Evolutionary conservation across 345 rosid species (phyloP), one percentile per base, ranked within the genome.

Genomic region (Arabidopsis suecica): DNA sequence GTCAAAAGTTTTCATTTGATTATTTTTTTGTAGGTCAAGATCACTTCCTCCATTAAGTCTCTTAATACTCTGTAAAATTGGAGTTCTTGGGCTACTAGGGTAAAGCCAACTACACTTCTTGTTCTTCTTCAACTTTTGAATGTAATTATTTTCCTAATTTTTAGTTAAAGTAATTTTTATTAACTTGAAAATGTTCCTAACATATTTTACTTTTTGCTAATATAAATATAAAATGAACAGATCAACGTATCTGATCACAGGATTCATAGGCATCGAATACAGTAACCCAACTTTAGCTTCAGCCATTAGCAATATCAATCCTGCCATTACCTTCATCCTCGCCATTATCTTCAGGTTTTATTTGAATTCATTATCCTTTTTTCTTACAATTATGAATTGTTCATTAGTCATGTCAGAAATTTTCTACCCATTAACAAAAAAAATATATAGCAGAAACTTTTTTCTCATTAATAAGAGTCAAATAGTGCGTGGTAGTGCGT

Each of bases 261-360:
- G 93, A 2, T 93, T 77, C 64, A 86, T 89, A 33, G 98, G 98
- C 12, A 86, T 93, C 65, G 82, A 78, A 63, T 85, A 70, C 59
- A 86, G 95, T 61, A 88, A 90, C 14, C 93, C 98, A n/a, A 84
- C 95, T 7, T 91, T 93, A 53, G 82, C 96, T 64, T 90, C 96
- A 12, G 96, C 96, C 28, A 85, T 93, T 83, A 82, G 93, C 81
- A 93, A 86, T 81, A 93, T 90, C 70, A 83, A 85, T 6, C 98
- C 96, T 33, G 96, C 93, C 65, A 80, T 93, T 76, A 93, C 98
- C 22, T 93, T 88, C 91, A 79, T 90, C 1, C 84, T 93, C 1
- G 95, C 93, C 71, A 30, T 88, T 71, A 57, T 88, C 49, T 87
- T 84, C 90, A 82, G 97, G 97, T 91, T 34, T 30, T 28, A 9